Percentiles rank a stretch among this genome's conserved stretches.
phyloP scores from a whole-genome alignment of 768 basidiomycete species.

The Collybia sordida region DNA sequence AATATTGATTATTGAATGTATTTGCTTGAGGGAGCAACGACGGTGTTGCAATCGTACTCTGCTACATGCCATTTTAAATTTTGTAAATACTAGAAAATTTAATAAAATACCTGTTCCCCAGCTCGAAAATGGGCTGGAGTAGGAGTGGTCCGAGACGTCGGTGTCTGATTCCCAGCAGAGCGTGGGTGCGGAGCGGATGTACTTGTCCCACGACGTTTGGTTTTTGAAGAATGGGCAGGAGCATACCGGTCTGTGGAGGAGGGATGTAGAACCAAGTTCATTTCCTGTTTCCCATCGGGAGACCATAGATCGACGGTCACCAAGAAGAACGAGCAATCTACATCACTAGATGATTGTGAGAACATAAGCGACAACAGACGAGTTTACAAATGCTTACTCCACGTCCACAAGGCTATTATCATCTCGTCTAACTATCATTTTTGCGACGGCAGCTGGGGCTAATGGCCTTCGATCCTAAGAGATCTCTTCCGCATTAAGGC shows the following conservation, averaged over 20 bases:
- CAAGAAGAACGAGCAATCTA: constrained; percentile 86
- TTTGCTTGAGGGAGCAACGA: constrained; percentile 41
- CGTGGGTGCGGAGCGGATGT: constrained; percentile 32
- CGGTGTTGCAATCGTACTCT: constrained; percentile 22
- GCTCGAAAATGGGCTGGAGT: constrained; percentile 43
- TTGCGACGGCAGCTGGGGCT: constrained; percentile 87
- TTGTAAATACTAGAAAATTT: neutral
- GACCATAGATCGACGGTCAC: constrained; percentile 95
- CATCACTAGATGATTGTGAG: constrained; percentile 49
- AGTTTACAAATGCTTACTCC: constrained; percentile 54
- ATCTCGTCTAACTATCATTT: constrained; percentile 71
- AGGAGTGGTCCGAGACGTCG: constrained; percentile 46
- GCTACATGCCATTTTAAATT: constrained; percentile 9
- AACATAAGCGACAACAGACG: constrained; percentile 3
- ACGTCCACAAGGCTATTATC: constrained; percentile 69
- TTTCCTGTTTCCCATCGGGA: constrained; percentile 74
- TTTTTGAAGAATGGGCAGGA: constrained; percentile 44
- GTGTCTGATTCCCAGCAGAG: constrained; percentile 44
- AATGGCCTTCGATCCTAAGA: constrained; percentile 86
- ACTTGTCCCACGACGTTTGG: constrained; percentile 41
- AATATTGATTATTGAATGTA: constrained; percentile 44
- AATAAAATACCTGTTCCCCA: constrained; percentile 43
- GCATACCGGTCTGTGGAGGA: constrained; percentile 75
- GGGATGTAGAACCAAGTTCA: constrained; percentile 88
- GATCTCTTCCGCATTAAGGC: constrained; percentile 14